Evolutionary conservation across 495 filamentous ascomycete species (phyloP).

Genomic region (Aspergillus conjunctus): DNA sequence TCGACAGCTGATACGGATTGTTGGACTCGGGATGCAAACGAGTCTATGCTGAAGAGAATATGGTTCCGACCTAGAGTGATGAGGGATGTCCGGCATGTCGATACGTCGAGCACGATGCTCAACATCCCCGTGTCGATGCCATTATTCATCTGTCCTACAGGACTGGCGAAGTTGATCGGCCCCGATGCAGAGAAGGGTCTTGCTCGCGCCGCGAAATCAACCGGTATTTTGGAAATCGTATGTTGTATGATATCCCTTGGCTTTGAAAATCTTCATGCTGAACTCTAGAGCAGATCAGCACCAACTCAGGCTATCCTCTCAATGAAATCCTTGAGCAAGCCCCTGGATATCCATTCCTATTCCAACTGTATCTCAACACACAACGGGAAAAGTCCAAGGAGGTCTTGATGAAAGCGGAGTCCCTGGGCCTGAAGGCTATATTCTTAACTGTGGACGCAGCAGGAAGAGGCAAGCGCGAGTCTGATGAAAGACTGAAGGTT

Average conservation of each 20-base stretch:
- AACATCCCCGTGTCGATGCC: slow-evolving; percentile 4
- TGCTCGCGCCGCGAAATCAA: background rate
- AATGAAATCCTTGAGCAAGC: slow-evolving; percentile 3
- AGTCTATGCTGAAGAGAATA: slow-evolving; percentile 13
- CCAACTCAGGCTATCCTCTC: slow-evolving; percentile 9
- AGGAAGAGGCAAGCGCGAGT: slow-evolving; percentile 81
- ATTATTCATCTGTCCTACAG: slow-evolving; percentile 13
- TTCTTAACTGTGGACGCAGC: slow-evolving; percentile 83
- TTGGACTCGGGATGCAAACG: slow-evolving; percentile 14
- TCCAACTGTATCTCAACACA: slow-evolving; percentile 76
- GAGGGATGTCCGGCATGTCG: slow-evolving; percentile 3
- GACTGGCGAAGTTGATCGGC: background rate
- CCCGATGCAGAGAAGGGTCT: slow-evolving; percentile 12
- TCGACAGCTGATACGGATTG: slow-evolving; percentile 15
- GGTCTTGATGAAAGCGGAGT: slow-evolving; percentile 45
- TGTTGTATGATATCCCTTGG: background rate
- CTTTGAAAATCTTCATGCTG: background rate
- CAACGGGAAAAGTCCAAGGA: slow-evolving; percentile 58
- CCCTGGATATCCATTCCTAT: slow-evolving; percentile 50
- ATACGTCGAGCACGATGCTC: slow-evolving; percentile 6
- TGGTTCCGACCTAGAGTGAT: slow-evolving; percentile 14
- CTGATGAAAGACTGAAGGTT: slow-evolving; percentile 67
- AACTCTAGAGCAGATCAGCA: slow-evolving; percentile 1
- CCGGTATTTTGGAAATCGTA: slow-evolving; percentile 11
- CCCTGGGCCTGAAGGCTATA: slow-evolving; percentile 54